Base-by-base conservation (phyloP, 2,329 filamentous ascomycete species). In the Peltaster fructicola region DNA sequence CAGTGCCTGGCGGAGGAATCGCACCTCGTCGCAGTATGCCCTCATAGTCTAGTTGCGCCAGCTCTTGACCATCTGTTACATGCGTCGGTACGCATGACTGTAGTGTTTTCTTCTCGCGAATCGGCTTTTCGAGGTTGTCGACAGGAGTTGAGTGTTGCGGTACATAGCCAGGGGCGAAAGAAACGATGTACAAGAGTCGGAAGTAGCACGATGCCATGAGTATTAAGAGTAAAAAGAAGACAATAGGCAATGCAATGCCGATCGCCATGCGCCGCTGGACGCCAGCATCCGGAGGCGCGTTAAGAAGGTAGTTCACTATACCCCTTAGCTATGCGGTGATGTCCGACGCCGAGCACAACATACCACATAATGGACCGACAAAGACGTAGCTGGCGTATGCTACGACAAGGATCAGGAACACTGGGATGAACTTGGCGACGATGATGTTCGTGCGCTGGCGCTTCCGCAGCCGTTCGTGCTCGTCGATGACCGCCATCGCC, bases 201-300 rank as follows among this genome's bases (percentile, higher is more conserved):
- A 76, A 43, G 50, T 90, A 93, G 11, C 73, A 63, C 15, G 58
- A 40, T 13, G 73, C 44, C 41, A 81, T 65, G 15, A 75, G 58
- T 9, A 77, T 37, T 21, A 92, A 57, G 26, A 90, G 59, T 26
- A 84, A 25, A 41, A 75, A 76, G 51, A 79, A 82, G 13, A 84
- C 51, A 14, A 70, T 64, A 21, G 91, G 57, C 28, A 92, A 65
- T 8, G 66, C 68, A 30, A 74, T 64, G 20, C 72, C 80, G 15
- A 70, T 54, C 26, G 65, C 62, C 30, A 54, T 44, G 55, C 63
- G 52, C 44, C 51, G 47, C 4, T 35, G 24, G 15, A 50, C 31
- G 19, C 23, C 12, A 22, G 23, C 20, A 9, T 28, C 44, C 13
- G 32, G 20, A 5, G 41, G 33, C 4, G 62, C 57, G 27, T 57